phyloP scores from a whole-genome alignment of 148 eudicot genomes.

The Dianthus caryophyllus region DNA sequence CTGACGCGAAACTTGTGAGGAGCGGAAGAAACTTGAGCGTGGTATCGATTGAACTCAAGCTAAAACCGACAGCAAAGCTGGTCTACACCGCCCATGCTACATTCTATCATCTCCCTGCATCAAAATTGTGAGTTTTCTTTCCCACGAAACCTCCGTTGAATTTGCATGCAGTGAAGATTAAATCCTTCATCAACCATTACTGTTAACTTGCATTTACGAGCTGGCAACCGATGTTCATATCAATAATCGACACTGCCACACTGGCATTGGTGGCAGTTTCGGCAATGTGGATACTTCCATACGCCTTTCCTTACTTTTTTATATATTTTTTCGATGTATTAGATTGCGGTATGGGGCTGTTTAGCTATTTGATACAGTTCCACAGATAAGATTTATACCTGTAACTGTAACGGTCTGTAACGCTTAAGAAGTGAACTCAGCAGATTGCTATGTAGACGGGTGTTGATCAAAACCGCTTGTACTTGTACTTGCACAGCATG shows the following conservation, averaged over 20 bases:
- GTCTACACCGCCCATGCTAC: constrained; percentile 55
- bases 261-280: too few species aligned
- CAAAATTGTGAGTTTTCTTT: constrained; percentile 12
- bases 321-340: neutral
- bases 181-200: neutral
- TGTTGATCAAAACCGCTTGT: neutral
- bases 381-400: neutral
- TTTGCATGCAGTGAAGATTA: neutral
- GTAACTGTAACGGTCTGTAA: too few species aligned
- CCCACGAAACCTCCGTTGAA: too few species aligned
- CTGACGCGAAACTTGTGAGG: constrained; percentile 54
- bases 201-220: too few species aligned
- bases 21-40: constrained; percentile 71
- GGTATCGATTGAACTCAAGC: constrained; percentile 45
- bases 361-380: neutral
- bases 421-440: neutral
- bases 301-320: neutral
- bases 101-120: constrained; percentile 25
- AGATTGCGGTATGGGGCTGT: neutral
- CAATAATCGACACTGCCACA: too few species aligned
- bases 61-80: constrained; percentile 38
- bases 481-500: too few species aligned
- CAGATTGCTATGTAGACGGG: constrained; percentile 3
- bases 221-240: neutral
- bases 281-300: too few species aligned